Percentiles rank a stretch among this genome's conserved stretches.
These are phyloP conservation scores for Prinsepia uniflora DNA, from an alignment of 306 rosid genomes.

Conservation along the genomic window DNA sequence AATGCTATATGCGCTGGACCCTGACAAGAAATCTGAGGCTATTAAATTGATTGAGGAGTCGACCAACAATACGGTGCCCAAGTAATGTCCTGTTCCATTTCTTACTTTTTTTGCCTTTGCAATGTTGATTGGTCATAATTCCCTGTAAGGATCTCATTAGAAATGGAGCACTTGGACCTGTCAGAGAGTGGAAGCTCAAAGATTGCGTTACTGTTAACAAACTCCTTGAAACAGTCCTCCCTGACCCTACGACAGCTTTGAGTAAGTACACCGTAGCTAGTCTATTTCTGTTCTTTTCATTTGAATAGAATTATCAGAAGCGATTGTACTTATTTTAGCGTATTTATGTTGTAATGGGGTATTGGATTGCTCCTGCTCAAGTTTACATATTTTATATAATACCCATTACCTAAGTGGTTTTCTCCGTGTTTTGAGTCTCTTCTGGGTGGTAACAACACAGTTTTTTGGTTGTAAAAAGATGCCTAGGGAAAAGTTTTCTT, in stretches of 20 bases:
- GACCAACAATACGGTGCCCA: constrained; percentile 50
- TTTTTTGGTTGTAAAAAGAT: neutral
- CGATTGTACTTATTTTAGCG: neutral
- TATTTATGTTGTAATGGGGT: neutral
- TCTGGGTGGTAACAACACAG: neutral
- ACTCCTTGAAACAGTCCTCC: constrained; percentile 60
- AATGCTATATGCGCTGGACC: constrained; percentile 62
- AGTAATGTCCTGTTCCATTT: constrained; percentile 32
- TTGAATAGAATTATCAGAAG: neutral
- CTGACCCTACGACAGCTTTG: constrained; percentile 57
- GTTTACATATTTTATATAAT: neutral
- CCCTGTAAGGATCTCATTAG: constrained; percentile 32
- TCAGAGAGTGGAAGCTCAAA: constrained; percentile 67
- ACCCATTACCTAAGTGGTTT: neutral
- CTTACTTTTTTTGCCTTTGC: neutral
- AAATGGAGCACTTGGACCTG: constrained; percentile 68
- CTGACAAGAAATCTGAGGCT: constrained; percentile 64
- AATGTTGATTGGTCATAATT: constrained; percentile 14
- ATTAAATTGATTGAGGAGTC: constrained; percentile 74
- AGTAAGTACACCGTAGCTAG: constrained; percentile 44
- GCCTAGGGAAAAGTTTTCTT: no score
- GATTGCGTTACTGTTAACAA: constrained; percentile 75
- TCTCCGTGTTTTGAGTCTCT: neutral
- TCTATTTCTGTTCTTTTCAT: neutral
- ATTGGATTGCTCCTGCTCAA: neutral